These are phyloP conservation scores for Conticribra weissflogii DNA, from an alignment of 108 stramenopile genomes.

Conservation along the genomic window DNA sequence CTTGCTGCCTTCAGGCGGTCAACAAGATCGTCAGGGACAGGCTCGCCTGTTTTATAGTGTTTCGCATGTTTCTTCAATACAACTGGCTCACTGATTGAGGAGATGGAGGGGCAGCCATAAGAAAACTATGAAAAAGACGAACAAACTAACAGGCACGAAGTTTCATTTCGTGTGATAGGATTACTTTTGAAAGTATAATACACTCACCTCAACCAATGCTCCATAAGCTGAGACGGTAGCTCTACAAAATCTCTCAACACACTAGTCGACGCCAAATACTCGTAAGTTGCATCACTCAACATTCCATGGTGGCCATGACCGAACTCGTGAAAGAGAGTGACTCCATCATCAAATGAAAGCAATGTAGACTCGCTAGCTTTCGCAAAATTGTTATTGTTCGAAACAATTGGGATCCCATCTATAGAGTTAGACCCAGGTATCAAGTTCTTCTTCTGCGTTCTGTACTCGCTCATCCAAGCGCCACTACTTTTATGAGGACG, in stretches of 20 bases:
- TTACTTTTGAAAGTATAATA: too few species aligned
- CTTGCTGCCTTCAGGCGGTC: constrained; percentile 68
- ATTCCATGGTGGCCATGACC: constrained; percentile 83
- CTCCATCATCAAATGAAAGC: constrained; percentile 68
- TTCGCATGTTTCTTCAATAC: constrained; percentile 69
- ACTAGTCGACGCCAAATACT: constrained; percentile 65
- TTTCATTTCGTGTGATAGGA: too few species aligned
- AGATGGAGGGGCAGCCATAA: too few species aligned
- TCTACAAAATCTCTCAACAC: constrained; percentile 81
- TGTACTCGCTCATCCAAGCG: constrained; percentile 86
- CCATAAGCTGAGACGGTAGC: constrained; percentile 81
- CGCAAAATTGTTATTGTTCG: constrained; percentile 86
- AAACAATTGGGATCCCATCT: constrained; percentile 69
- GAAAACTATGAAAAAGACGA: too few species aligned
- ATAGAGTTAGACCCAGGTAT: constrained; percentile 43
- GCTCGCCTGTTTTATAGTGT: constrained; percentile 70
- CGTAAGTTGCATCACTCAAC: constrained; percentile 68
- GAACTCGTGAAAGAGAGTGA: constrained; percentile 63
- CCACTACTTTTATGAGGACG: constrained; percentile 67
- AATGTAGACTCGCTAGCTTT: constrained; percentile 60
- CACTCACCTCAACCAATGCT: constrained; percentile 65
- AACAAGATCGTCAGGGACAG: constrained; percentile 70
- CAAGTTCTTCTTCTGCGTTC: constrained; percentile 78
- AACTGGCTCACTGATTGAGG: constrained; percentile 42
- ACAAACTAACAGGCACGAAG: too few species aligned